These are phyloP conservation scores for Tetracladium setigerum DNA, from an alignment of 495 filamentous ascomycete species.

Conservation along the genomic window DNA sequence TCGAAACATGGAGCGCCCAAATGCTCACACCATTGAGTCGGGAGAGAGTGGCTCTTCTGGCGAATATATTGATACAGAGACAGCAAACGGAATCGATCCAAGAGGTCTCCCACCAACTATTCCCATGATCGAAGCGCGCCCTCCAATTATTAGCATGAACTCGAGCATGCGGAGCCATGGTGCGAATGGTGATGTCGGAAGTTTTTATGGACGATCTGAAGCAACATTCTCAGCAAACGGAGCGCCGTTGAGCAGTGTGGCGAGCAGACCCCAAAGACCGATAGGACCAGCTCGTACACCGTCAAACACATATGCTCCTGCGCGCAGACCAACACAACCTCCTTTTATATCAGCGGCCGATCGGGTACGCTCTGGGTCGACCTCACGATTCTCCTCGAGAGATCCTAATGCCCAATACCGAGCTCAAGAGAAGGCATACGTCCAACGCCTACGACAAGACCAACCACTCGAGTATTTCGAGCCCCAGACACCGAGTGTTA, in stretches of 20 bases:
- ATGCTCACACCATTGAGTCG: slow-evolving; percentile 48
- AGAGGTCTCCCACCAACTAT: slow-evolving; percentile 20
- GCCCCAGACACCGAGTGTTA: slow-evolving; percentile 52
- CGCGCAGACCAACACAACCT: slow-evolving; percentile 51
- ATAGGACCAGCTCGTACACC: slow-evolving; percentile 55
- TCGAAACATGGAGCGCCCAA: slow-evolving; percentile 44
- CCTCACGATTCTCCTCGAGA: slow-evolving; percentile 39
- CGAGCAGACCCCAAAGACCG: slow-evolving; percentile 46
- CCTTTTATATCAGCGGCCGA: slow-evolving; percentile 23
- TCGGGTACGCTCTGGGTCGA: slow-evolving; percentile 46
- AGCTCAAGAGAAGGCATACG: slow-evolving; percentile 77
- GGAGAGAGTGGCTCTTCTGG: slow-evolving; percentile 58
- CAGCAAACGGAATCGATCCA: slow-evolving; percentile 26
- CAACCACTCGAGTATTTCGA: slow-evolving; percentile 63
- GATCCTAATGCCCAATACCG: slow-evolving; percentile 76
- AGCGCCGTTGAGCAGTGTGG: slow-evolving; percentile 20
- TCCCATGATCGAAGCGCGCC: slow-evolving; percentile 27
- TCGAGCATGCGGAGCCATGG: slow-evolving; percentile 13
- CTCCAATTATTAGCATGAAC: slow-evolving; percentile 20
- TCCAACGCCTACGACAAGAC: slow-evolving; percentile 63
- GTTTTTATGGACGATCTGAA: slow-evolving; percentile 20
- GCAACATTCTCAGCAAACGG: slow-evolving; percentile 1
- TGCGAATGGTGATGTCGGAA: slow-evolving; percentile 11
- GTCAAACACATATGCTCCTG: slow-evolving; percentile 67
- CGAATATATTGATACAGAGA: slow-evolving; percentile 40